phyloP scores from a whole-genome alignment of 106 monocot genomes.

The Dioscorea dumetorum region DNA sequence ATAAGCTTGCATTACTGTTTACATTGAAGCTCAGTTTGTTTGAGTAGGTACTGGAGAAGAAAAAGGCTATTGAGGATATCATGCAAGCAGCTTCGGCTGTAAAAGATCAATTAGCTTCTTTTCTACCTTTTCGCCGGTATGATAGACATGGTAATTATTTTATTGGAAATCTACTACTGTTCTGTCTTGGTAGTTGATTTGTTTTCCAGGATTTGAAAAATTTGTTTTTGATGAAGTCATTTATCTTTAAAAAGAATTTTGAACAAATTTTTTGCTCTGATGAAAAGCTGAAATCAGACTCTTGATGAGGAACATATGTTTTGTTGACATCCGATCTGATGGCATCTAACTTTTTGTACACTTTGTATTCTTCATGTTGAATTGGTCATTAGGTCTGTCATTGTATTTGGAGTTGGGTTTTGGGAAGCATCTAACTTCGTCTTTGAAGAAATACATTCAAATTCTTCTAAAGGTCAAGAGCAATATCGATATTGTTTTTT shows the following conservation, averaged over 20 bases:
- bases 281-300: neutral
- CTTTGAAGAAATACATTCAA: constrained; percentile 66
- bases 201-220: neutral
- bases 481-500: neutral
- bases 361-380: neutral
- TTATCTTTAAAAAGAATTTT: neutral
- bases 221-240: neutral
- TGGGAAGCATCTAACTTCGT: constrained; percentile 60
- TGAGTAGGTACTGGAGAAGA: constrained; percentile 63
- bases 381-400: constrained; percentile 47
- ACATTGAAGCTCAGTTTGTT: neutral
- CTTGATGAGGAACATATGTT: neutral
- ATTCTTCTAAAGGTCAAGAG: constrained; percentile 72
- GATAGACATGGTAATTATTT: constrained; percentile 60
- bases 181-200: neutral
- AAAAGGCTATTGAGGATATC: constrained; percentile 66
- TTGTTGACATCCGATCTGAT: too few species aligned
- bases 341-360: neutral
- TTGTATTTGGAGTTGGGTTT: constrained; percentile 65
- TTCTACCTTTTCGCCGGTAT: constrained; percentile 54
- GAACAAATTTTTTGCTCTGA: neutral
- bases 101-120: constrained; percentile 65
- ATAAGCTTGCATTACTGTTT: neutral
- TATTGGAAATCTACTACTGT: neutral
- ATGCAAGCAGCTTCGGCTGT: constrained; percentile 63